These are phyloP conservation scores for Cordyceps pruinosa DNA, from an alignment of 2,329 filamentous ascomycete species.

Conservation along the genomic window DNA sequence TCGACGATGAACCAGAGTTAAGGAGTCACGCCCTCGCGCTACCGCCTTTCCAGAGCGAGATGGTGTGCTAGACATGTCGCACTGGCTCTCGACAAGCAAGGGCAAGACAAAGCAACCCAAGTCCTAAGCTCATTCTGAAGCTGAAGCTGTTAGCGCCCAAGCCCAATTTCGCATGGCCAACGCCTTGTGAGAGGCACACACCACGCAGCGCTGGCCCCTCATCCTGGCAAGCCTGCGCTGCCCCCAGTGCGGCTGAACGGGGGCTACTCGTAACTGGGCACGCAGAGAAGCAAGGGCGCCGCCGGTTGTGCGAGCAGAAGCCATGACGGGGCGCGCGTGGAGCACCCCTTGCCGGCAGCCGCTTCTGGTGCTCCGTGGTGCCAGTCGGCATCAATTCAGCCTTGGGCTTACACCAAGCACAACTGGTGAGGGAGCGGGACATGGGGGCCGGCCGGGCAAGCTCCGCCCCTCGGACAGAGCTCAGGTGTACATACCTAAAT, in stretches of 20 bases:
- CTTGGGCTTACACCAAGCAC: conserved; percentile 7
- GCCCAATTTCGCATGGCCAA: neutral
- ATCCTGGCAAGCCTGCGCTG: neutral
- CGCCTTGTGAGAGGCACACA: neutral
- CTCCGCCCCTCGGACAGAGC: conserved; percentile 5
- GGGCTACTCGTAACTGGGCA: neutral
- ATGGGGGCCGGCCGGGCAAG: neutral
- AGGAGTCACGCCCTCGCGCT: too few species aligned
- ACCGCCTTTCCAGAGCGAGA: too few species aligned
- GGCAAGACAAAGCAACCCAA: too few species aligned
- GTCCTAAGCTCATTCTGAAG: too few species aligned
- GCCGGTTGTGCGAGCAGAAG: too few species aligned
- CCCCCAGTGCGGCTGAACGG: conserved; percentile 11
- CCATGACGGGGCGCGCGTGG: conserved; percentile 5
- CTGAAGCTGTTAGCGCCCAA: neutral
- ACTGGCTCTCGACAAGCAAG: too few species aligned
- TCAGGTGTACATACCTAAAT: too few species aligned
- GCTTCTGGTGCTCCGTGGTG: neutral
- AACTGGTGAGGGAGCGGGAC: neutral
- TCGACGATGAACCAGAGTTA: too few species aligned
- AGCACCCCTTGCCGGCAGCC: conserved; percentile 1
- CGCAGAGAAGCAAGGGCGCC: too few species aligned
- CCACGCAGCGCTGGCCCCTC: neutral
- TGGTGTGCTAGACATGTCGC: too few species aligned
- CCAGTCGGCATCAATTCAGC: neutral